Evolutionary conservation across 805 yeast genomes (phyloP).

Genomic region (Zygotorulaspora chibaensis): DNA sequence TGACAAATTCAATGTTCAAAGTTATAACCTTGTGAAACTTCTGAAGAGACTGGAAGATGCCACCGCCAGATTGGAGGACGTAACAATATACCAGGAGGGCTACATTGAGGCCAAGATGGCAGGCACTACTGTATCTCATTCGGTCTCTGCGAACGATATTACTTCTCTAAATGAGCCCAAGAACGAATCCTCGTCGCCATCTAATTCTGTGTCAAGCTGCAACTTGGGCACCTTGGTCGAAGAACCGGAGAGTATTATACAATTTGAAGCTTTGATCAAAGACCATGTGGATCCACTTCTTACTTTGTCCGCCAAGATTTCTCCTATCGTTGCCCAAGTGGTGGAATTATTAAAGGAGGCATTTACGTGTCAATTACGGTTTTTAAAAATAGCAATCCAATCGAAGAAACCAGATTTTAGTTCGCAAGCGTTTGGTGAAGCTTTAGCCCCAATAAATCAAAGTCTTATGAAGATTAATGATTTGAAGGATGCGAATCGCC

Average conservation of each 20-base stretch:
- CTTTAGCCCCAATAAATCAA: conserved; percentile 66
- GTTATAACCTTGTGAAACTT: conserved; percentile 81
- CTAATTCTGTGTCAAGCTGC: conserved; percentile 13
- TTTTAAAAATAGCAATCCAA: conserved; percentile 54
- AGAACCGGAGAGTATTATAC: conserved; percentile 43
- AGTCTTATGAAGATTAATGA: conserved; percentile 53
- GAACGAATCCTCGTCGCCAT: conserved; percentile 11
- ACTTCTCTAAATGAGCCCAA: conserved; percentile 19
- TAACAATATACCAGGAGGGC: conserved; percentile 72
- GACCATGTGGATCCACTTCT: conserved; percentile 58
- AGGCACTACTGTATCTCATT: conserved; percentile 7
- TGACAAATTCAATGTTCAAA: conserved; percentile 46
- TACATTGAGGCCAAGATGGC: conserved; percentile 38
- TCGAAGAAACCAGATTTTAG: conserved; percentile 62
- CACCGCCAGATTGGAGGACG: conserved; percentile 86
- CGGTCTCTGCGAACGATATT: conserved; percentile 15
- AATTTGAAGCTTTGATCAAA: conserved; percentile 51
- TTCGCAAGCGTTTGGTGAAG: conserved; percentile 49
- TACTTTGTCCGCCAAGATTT: conserved; percentile 37
- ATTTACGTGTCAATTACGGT: conserved; percentile 47
- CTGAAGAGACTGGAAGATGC: conserved; percentile 86
- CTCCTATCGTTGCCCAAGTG: conserved; percentile 45
- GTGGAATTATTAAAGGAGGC: conserved; percentile 52
- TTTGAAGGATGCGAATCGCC: conserved; percentile 71
- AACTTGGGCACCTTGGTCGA: conserved; percentile 12